Percentiles rank a stretch among this genome's conserved stretches.
These are phyloP conservation scores for Physcomitrellopsis africana DNA, from an alignment of 225 moss, liverwort and hornwort genomes.

Conservation along the genomic window DNA sequence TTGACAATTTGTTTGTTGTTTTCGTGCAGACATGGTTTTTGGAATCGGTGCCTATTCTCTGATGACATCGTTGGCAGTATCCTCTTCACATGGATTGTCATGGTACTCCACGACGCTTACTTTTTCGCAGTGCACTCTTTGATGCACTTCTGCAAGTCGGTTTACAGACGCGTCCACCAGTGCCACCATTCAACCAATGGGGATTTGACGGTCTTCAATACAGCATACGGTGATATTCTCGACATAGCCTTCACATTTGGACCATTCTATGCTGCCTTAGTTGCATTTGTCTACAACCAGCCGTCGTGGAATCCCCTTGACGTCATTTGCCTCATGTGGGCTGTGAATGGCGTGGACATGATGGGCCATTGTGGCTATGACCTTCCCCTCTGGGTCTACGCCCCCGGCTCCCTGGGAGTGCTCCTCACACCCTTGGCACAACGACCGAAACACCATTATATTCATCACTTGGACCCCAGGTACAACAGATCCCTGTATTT, in stretches of 20 bases:
- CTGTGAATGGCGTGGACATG: constrained; percentile 51
- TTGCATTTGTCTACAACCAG: constrained; percentile 23
- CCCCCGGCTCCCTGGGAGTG: constrained; percentile 45
- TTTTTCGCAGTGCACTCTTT: constrained; percentile 48
- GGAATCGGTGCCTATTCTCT: constrained; percentile 29
- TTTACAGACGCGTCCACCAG: constrained; percentile 41
- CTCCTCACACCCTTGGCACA: constrained; percentile 48
- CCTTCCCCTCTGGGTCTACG: constrained; percentile 49
- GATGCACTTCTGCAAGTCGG: constrained; percentile 41
- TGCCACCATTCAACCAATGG: constrained; percentile 54
- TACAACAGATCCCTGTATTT: constrained; percentile 50
- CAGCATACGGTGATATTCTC: constrained; percentile 48
- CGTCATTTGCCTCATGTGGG: constrained; percentile 39
- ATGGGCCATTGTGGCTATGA: constrained; percentile 58
- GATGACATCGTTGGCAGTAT: constrained; percentile 31
- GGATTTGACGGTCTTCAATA: constrained; percentile 51
- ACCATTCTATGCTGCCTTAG: constrained; percentile 33
- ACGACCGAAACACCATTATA: constrained; percentile 54
- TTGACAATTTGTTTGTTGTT: neutral
- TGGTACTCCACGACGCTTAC: constrained; percentile 55
- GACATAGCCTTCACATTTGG: constrained; percentile 49
- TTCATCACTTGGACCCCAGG: constrained; percentile 54
- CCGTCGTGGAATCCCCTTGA: constrained; percentile 40
- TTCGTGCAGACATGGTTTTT: constrained; percentile 35
- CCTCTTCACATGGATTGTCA: constrained; percentile 45